These are phyloP conservation scores for Claviceps capensis DNA, from an alignment of 2,329 filamentous ascomycete species.

Conservation along the genomic window DNA sequence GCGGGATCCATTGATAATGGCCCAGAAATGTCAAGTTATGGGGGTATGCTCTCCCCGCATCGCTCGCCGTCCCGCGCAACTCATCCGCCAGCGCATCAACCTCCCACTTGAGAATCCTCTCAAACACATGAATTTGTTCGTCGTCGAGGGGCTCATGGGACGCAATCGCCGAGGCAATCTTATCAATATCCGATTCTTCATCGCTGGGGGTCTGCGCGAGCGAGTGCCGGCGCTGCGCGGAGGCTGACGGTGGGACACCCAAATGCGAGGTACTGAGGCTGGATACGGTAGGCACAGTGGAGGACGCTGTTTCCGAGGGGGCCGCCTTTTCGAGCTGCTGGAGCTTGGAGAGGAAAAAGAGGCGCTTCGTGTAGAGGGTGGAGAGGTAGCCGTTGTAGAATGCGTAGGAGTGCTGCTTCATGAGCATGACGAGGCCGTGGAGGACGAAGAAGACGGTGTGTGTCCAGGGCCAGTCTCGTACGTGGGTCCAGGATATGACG, in stretches of 20 bases:
- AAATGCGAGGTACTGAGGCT: conserved; percentile 33
- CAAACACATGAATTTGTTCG: conserved; percentile 50
- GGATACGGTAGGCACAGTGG: conserved; percentile 26
- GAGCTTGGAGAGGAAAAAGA: conserved; percentile 32
- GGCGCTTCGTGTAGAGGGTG: conserved; percentile 38
- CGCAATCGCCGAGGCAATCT: conserved; percentile 48
- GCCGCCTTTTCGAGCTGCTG: conserved; percentile 42
- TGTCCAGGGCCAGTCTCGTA: conserved; percentile 70
- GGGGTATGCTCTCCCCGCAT: conserved; percentile 42
- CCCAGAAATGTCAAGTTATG: conserved; percentile 51
- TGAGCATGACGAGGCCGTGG: conserved; percentile 61
- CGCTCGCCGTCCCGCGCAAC: conserved; percentile 47
- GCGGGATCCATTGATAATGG: conserved; percentile 58
- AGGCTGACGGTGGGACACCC: conserved; percentile 24
- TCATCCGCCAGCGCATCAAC: conserved; percentile 51
- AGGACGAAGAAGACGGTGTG: conserved; percentile 67
- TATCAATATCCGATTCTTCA: conserved; percentile 40
- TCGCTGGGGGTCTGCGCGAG: conserved; percentile 18
- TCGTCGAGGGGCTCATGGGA: conserved; percentile 44
- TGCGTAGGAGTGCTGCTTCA: conserved; percentile 73
- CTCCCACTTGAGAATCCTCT: conserved; percentile 52
- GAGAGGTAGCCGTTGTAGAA: conserved; percentile 68
- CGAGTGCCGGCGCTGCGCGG: conserved; percentile 27
- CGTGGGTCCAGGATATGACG: conserved; percentile 51
- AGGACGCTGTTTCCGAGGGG: conserved; percentile 29